These are phyloP conservation scores for Fusarium penzigii DNA, from an alignment of 2,329 filamentous ascomycete genomes.

Conservation along the genomic window DNA sequence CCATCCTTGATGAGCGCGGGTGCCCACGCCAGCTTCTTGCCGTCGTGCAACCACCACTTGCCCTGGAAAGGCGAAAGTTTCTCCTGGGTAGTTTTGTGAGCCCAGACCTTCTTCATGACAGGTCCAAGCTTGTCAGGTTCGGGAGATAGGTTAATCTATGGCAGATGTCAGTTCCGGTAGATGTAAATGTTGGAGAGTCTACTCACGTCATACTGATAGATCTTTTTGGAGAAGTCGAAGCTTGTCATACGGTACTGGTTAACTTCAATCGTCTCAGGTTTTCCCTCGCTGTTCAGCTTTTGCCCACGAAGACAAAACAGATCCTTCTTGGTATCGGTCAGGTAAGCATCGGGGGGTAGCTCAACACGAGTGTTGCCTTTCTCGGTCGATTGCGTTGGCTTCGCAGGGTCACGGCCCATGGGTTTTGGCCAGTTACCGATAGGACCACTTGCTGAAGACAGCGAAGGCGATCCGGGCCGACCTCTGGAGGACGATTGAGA, in stretches of 20 bases:
- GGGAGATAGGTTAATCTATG: conserved; percentile 65
- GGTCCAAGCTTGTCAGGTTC: conserved; percentile 61
- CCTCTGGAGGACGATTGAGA: conserved; percentile 13
- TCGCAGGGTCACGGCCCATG: conserved; percentile 48
- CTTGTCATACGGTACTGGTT: conserved; percentile 74
- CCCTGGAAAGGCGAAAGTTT: conserved; percentile 50
- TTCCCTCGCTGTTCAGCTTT: conserved; percentile 58
- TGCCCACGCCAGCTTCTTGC: conserved; percentile 81
- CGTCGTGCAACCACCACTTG: conserved; percentile 72
- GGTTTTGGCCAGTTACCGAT: conserved; percentile 27
- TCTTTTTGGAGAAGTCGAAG: conserved; percentile 57
- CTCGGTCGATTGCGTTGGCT: conserved; percentile 29
- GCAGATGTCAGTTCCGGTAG: conserved; percentile 8
- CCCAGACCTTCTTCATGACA: conserved; percentile 77
- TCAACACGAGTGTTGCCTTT: conserved; percentile 54
- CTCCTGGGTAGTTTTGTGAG: conserved; percentile 59
- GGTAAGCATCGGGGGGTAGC: conserved; percentile 58
- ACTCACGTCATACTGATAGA: conserved; percentile 87
- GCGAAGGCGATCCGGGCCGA: conserved; percentile 17
- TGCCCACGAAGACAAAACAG: conserved; percentile 36
- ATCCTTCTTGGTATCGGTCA: conserved; percentile 35
- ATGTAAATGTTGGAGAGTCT: background rate
- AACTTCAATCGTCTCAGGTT: conserved; percentile 55
- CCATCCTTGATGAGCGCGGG: conserved; percentile 43
- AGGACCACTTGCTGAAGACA: conserved; percentile 17